Base-by-base conservation (phyloP, 805 yeast species). In the Saturnispora saitoi region DNA sequence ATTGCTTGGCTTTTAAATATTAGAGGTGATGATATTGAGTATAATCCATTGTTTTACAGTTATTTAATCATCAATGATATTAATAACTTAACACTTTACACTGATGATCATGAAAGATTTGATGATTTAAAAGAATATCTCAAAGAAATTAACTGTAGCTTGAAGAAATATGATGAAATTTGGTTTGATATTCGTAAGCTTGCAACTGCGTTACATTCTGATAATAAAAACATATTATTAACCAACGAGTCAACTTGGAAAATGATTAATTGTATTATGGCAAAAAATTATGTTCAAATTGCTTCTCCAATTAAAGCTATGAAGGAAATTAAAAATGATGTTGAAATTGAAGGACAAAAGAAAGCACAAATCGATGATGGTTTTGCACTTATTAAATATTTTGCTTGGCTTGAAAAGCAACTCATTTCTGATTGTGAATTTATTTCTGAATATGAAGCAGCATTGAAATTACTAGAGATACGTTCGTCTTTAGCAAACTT, bases 1-100 rank as follows among this genome's bases (percentile, higher is more conserved):
- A 78, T 89, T 53, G 93, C 95, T 7, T 90, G 96, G 96, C 67
- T 89, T 39, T 75, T 89, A 60, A 91, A 91, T 60, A 67, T 91
- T 48, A 78, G 99, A 54, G 71, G 72, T 37, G 54, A 62, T 45
- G 82, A 77, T 58, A 77, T 77, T 50, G 75, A 73, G 43, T 77
- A 57, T 61, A 77, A 76, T 55, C 81, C 82, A 3, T 71, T 77
- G 15, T 77, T 77, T 54, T 77, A 67, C 63, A 62, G 73, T 49
- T 77, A 77, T 53, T 58, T 74, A 42, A 63, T 82, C 10, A 70
- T 82, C 29, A 67, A 75, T 15, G 68, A 59, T 11, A 67, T 60
- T 28, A 34, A 48, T 24, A 58, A 63, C 11, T 62, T 70, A 22
- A 63, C 62, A 0, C 62, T 78, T 42, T 78, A 70, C 57, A 71